Evolutionary conservation across 2,329 filamentous ascomycete species (phyloP), one percentile per base, ranked within the genome.

Genomic region (Ceratocystiopsis sp.): DNA sequence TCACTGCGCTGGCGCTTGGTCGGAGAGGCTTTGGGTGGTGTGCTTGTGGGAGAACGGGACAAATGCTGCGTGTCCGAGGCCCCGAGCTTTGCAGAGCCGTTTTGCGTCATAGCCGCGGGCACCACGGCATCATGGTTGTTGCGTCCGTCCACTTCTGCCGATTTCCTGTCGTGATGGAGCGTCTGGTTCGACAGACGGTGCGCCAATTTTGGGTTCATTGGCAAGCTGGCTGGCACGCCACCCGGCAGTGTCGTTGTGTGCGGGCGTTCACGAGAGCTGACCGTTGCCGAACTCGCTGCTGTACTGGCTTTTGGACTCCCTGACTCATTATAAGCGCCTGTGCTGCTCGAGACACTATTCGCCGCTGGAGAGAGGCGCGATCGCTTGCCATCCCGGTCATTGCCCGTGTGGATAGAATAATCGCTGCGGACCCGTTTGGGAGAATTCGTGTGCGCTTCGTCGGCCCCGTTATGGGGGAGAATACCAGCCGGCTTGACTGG

Each of bases 401-500:
- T 44, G 38, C 8, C 43, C 10, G 43, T 44, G 12, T 10, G n/a
- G 2, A 21, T 3, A 9, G 36, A 13, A 18, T 14, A 2, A 10
- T 13, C 35, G 37, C 45, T 44, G 10, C 42, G 41, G n/a, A 13
- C 37, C 14, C 47, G 45, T 18, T 50, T 50, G 15, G 44, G 43
- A 10, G 42, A 15, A 2, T 10, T 8, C 33, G 33, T 4, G 12
- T 14, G 33, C 9, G 33, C 3, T 13, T 21, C 18, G n/a, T 13
- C 12, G 3, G 6, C 40, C 39, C 11, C 1, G 15, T 16, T 32
- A 11, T 32, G 10, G 25, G 25, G 25, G 10, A 29, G 10, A 32
- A 3, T 42, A 37, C n/a, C 42, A 40, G 6, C 40, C 34, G 25
- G 10, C 10, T 29, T 29, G 25, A 29, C 5, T 11, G 25, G 25